Evolutionary conservation across 1,284 basidiomycete species (phyloP), one percentile per base, ranked within the genome.

Genomic region (Thelephora terrestris): DNA sequence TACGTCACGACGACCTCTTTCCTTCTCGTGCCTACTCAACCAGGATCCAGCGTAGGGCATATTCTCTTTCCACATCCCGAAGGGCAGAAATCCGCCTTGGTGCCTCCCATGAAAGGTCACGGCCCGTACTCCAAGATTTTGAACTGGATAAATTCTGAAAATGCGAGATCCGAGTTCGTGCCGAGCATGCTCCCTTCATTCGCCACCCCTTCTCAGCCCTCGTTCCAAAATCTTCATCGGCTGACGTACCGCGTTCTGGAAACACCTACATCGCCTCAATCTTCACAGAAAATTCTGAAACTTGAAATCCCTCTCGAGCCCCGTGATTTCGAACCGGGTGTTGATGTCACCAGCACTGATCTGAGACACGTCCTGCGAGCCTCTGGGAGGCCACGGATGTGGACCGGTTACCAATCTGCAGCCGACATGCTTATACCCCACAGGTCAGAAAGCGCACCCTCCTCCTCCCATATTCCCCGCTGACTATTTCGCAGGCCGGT

Each of bases 341-440:
- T n/a, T 14, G 24, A 16, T 32, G n/a, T 32, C 35, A 5, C 16
- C 7, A 38, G 45, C 25, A 14, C 47, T 35, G 5, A 39, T 10
- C 16, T 20, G 25, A 14, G 24, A 5, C 43, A 27, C 7, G 14
- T 32, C 17, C n/a, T 20, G 18, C 21, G n/a, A 20, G 9, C 27
- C 23, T 24, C 43, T 45, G 24, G 36, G 43, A 40, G 55, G 17
- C 52, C 62, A 43, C 59, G 55, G 21, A 71, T 66, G 51, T 59
- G 57, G 49, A 54, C 57, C 38, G 66, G 69, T 39, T 54, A 56
- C 35, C 63, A 71, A 56, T 58, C 57, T 12, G 55, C 56, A 17
- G 42, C 75, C 21, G 70, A 81, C 56, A 43, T 82, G 27, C 66
- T 80, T 67, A 62, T 83, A 52, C 81, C 80, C 38, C 72, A 80